Evolutionary conservation across 2,329 filamentous ascomycete species (phyloP), one percentile per base, ranked within the genome.

Genomic region (Claviceps arundinis): DNA sequence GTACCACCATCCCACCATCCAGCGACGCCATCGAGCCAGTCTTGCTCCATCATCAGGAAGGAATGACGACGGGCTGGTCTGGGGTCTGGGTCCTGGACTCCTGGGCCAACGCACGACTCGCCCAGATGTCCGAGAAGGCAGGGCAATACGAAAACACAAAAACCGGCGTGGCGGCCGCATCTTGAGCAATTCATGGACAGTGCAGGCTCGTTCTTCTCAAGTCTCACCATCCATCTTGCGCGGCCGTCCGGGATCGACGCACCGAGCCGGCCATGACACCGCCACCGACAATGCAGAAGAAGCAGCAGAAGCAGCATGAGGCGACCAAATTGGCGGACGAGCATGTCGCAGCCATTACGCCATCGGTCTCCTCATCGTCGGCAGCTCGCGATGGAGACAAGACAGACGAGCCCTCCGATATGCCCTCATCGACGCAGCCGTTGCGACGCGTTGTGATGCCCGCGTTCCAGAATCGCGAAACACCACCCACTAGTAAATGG

Each of bases 401-500:
- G 40, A 2, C n/a, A 11, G 48, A 45, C 8, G 24, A 14, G 40
- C 7, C n/a, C 6, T 46, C 50, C 7, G 24, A 41, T 13, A 19
- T 19, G 37, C 13, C 40, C 3, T 26, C 7, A 45, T n/a, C 42
- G 7, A 8, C 45, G 24, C 38, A 17, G 42, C 34, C 24, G 34
- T 17, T n/a, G 17, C 42, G 37, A 17, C 30, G 19, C 5, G 48
- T 53, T 5, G 52, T 51, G 17, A 50, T 47, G 48, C 46, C 52
- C 3, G 37, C 47, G 13, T 37, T 51, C 40, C 46, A 52, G 38
- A 43, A 48, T 9, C 50, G 34, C 48, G 42, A 50, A 6, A 24
- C 14, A 2, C 54, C 54, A 19, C 37, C 51, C 17, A 56, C 54
- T 19, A 47, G 73, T 41, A 49, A 11, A 9, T 52, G 53, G 37